A percentile compares a stretch with the other conserved stretches of the same genome.
Evolutionary conservation across 192 early-diverging fungal genomes (phyloP).

Genomic region (Backusella tarrabulga): DNA sequence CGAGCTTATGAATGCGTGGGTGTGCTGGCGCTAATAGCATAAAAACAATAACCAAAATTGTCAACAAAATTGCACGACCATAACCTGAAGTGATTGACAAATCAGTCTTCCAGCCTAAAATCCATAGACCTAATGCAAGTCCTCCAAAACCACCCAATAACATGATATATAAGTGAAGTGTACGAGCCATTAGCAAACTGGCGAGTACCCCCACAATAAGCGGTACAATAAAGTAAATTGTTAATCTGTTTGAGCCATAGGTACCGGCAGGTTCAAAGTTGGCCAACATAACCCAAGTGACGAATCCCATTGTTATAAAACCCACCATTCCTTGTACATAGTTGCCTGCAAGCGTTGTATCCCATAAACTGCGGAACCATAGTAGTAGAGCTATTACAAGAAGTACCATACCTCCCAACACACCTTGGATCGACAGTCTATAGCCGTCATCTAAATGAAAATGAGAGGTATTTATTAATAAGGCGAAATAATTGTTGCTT

Average conservation of each 20-base stretch:
- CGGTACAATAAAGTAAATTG: conserved; percentile 39
- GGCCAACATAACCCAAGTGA: conserved; percentile 40
- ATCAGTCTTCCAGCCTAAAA: conserved; percentile 43
- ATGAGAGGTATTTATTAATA: neutral
- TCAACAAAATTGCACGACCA: conserved; percentile 40
- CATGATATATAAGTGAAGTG: conserved; percentile 35
- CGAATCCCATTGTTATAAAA: conserved; percentile 37
- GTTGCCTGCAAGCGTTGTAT: conserved; percentile 12
- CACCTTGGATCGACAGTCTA: conserved; percentile 34
- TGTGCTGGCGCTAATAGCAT: conserved; percentile 16
- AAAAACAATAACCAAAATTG: conserved; percentile 31
- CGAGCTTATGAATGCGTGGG: conserved; percentile 25
- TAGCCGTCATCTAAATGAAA: conserved; percentile 27
- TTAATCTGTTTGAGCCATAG: conserved; percentile 26
- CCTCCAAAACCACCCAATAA: conserved; percentile 36
- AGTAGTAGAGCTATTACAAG: conserved; percentile 33
- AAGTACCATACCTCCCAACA: conserved; percentile 34
- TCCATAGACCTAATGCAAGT: conserved; percentile 42
- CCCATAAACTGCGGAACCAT: conserved; percentile 28
- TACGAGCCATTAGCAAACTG: conserved; percentile 33
- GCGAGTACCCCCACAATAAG: conserved; percentile 34
- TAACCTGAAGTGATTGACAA: conserved; percentile 29
- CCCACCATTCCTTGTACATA: conserved; percentile 31
- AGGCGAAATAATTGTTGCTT: neutral
- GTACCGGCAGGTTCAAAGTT: conserved; percentile 41